These are phyloP conservation scores for Auriculariales sp. DNA, from an alignment of 768 basidiomycete genomes.

Conservation along the genomic window DNA sequence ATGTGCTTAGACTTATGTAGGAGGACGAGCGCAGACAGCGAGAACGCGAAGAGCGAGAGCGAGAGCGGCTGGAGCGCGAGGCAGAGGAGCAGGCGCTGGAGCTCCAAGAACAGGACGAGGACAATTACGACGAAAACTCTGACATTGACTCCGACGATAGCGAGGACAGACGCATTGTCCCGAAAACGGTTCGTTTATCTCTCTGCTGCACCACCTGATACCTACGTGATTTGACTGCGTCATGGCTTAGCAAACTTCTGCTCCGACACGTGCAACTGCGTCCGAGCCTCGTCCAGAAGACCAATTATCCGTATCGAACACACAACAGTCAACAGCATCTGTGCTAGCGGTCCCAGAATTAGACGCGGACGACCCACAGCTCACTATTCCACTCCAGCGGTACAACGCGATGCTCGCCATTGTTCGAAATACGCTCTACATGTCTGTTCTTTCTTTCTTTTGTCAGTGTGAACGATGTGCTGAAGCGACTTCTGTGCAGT, in stretches of 20 bases:
- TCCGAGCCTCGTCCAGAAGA: too few species aligned
- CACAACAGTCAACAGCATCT: too few species aligned
- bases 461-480: not conserved
- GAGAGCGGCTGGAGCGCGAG: constrained; percentile 9
- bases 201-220: too few species aligned
- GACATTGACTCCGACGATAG: constrained; percentile 6
- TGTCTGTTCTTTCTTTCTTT: constrained; percentile 31
- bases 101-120: constrained; percentile 7
- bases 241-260: too few species aligned
- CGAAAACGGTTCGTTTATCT: too few species aligned
- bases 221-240: too few species aligned
- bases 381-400: constrained; percentile 50
- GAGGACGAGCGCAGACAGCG: too few species aligned
- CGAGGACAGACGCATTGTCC: too few species aligned
- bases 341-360: constrained; percentile 21
- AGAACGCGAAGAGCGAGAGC: too few species aligned
- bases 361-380: constrained; percentile 50
- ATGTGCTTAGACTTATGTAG: too few species aligned
- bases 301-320: too few species aligned
- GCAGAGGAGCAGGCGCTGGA: constrained; percentile 6
- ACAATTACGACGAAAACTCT: constrained; percentile 15
- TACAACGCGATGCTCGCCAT: constrained; percentile 87
- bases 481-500: constrained; percentile 19
- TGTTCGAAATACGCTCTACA: constrained; percentile 69
- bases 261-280: too few species aligned